These are phyloP conservation scores for Daldinia bambusicola DNA, from an alignment of 495 filamentous ascomycete species.

Conservation along the genomic window DNA sequence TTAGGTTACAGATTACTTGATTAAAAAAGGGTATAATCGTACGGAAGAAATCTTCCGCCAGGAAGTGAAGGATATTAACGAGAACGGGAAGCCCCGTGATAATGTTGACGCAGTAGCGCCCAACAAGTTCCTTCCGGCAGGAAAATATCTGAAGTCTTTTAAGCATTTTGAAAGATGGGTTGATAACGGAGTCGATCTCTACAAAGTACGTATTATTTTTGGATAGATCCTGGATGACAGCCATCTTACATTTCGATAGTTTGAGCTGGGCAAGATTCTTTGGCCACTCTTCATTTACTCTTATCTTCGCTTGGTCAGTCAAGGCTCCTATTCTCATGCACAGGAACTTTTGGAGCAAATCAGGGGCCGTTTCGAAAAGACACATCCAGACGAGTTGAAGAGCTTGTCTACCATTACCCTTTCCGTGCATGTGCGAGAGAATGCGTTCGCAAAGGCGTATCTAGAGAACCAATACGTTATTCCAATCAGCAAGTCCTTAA, in stretches of 20 bases:
- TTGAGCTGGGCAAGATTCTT: slow-evolving; percentile 84
- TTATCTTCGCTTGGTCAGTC: slow-evolving; percentile 81
- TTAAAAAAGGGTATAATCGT: slow-evolving; percentile 92
- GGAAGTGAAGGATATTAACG: slow-evolving; percentile 72
- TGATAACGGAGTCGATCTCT: slow-evolving; percentile 88
- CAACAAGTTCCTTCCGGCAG: slow-evolving; percentile 42
- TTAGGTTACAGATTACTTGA: slow-evolving; percentile 94
- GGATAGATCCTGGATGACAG: background rate
- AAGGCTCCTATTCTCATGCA: slow-evolving; percentile 74
- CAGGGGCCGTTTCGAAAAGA: slow-evolving; percentile 73
- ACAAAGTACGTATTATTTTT: slow-evolving; percentile 71
- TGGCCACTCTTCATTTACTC: slow-evolving; percentile 97
- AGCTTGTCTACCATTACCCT: slow-evolving; percentile 73
- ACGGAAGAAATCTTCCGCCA: slow-evolving; percentile 93
- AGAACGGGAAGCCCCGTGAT: slow-evolving; percentile 43
- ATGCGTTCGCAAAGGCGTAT: slow-evolving; percentile 78
- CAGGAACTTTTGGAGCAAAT: slow-evolving; percentile 75
- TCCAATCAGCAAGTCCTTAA: slow-evolving; percentile 82
- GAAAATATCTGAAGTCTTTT: slow-evolving; percentile 78
- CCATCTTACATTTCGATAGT: slow-evolving; percentile 61
- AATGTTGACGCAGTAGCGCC: slow-evolving; percentile 28
- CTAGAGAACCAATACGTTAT: slow-evolving; percentile 84
- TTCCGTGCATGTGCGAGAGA: slow-evolving; percentile 79
- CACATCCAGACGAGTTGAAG: slow-evolving; percentile 80
- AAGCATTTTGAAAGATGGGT: slow-evolving; percentile 81